Base-by-base conservation (phyloP, 768 basidiomycete species). In the Lentinula lateritia region DNA sequence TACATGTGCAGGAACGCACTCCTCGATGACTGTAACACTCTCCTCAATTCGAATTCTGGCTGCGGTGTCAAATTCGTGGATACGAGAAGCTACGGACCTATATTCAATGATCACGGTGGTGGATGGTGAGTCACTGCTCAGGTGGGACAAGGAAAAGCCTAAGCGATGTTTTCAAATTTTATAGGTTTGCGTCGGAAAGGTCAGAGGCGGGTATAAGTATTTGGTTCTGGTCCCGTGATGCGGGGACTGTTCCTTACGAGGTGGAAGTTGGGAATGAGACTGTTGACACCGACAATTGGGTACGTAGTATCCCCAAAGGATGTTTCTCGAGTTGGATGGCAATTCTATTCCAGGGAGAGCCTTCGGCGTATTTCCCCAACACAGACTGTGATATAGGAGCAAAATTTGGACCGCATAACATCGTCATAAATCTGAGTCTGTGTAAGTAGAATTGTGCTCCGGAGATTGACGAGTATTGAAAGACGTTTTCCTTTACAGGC, bases 161-260 rank as follows among this genome's bases (percentile, higher is more conserved):
- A 35, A 15, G n/a, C 20, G 23, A 15, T 18, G 13, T 18, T 18
- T n/a, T 18, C n/a, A 23, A 8, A 18, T 28, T 57, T n/a, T n/a
- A 8, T 12, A 87, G 83, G 81, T 88, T 82, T 67, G 89, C 84
- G 0, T 75, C 88, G 55, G 87, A 89, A 68, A 80, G 88, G 42
- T 83, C 83, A 0, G 66, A 71, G 18, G 66, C 65, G 15, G 81
- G 76, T 67, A 84, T 91, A 64, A 85, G 84, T 57, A 76, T 90
- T 36, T 92, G 86, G 83, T 90, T 89, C 75, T 93, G 89, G 88
- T 70, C 82, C 0, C 77, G 89, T 32, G 78, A 79, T 64, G 78
- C 71, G 52, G 71, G 67, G 2, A 69, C 65, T 35, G 79, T 84
- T 32, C 87, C 86, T 2, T 55, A 67, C 8, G 84, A 85, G 34